Evolutionary conservation across 768 basidiomycete genomes (phyloP).

Genomic region (Ephemerocybe angulata): DNA sequence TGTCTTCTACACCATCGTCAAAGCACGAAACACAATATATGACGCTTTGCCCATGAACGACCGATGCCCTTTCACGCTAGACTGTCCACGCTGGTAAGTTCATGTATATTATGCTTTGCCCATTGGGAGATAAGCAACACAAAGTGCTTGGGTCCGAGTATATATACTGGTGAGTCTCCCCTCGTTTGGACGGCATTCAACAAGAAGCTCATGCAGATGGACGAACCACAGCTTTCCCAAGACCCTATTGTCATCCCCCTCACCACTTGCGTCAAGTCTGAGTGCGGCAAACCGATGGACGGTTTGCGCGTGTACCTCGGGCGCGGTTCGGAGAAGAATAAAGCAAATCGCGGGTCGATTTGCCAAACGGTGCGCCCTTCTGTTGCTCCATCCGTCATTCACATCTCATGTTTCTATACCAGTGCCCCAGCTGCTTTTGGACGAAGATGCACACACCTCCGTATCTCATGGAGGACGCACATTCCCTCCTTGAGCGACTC

Average conservation of each 20-base stretch:
- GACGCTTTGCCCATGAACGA: too few relatives aligned
- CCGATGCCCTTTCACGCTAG: too few relatives aligned
- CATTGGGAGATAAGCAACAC: too few relatives aligned
- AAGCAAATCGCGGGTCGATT: neutral
- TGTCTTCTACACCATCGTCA: too few relatives aligned
- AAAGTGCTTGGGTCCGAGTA: too few relatives aligned
- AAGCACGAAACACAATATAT: too few relatives aligned
- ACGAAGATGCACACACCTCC: neutral
- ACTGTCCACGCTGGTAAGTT: too few relatives aligned
- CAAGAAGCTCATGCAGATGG: too few relatives aligned
- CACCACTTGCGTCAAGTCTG: neutral
- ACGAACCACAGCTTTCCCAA: neutral
- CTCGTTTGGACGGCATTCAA: too few relatives aligned
- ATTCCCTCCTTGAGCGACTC: neutral
- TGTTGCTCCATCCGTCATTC: neutral
- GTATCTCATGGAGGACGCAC: neutral
- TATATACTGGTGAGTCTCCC: too few relatives aligned
- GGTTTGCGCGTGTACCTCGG: neutral
- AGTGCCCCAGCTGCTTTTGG: neutral
- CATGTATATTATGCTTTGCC: too few relatives aligned
- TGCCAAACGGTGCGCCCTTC: neutral
- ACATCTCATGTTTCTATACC: neutral
- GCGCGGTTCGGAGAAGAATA: neutral
- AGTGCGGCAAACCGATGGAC: neutral
- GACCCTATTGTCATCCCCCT: neutral